phyloP scores from a whole-genome alignment of 805 yeast genomes.

The Hyphopichia homilentoma region DNA sequence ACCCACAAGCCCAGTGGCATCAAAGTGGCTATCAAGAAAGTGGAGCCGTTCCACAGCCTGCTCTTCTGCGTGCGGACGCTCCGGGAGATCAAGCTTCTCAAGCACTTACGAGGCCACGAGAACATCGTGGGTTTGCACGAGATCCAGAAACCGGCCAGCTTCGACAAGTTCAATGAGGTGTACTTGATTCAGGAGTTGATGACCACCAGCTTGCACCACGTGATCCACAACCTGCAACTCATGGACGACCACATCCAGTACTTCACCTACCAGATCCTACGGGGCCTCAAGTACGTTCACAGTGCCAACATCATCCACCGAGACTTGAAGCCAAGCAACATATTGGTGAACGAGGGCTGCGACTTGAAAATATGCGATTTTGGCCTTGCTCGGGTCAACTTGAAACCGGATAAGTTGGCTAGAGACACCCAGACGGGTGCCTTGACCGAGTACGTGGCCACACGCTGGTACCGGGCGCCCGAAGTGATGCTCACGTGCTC shows the following conservation, averaged over 20 bases:
- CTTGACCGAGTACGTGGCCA: slow-evolving; percentile 79
- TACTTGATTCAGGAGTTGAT: slow-evolving; percentile 73
- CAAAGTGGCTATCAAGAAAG: slow-evolving; percentile 73
- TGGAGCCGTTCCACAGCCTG: slow-evolving; percentile 64
- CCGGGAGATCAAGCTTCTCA: slow-evolving; percentile 63
- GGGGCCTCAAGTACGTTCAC: slow-evolving; percentile 70
- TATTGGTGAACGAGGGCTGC: slow-evolving; percentile 64
- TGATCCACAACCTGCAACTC: slow-evolving; percentile 53
- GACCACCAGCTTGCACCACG: slow-evolving; percentile 70
- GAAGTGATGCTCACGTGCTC: slow-evolving; percentile 75
- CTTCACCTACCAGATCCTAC: slow-evolving; percentile 63
- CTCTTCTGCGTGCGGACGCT: slow-evolving; percentile 67
- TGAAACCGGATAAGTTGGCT: slow-evolving; percentile 15
- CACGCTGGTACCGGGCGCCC: slow-evolving; percentile 83
- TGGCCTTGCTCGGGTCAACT: slow-evolving; percentile 60
- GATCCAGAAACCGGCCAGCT: slow-evolving; percentile 58
- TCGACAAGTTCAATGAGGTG: slow-evolving; percentile 64
- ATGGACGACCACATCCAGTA: slow-evolving; percentile 69
- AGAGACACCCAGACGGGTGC: slow-evolving; percentile 3
- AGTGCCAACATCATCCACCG: slow-evolving; percentile 72
- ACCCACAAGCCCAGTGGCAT: slow-evolving; percentile 56
- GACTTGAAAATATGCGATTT: slow-evolving; percentile 77
- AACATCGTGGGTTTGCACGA: slow-evolving; percentile 67
- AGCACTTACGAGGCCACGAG: slow-evolving; percentile 61
- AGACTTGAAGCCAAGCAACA: slow-evolving; percentile 73